Conservation (phyloP, 129 eudicot genomes). For the Flaveria robusta region DNA sequence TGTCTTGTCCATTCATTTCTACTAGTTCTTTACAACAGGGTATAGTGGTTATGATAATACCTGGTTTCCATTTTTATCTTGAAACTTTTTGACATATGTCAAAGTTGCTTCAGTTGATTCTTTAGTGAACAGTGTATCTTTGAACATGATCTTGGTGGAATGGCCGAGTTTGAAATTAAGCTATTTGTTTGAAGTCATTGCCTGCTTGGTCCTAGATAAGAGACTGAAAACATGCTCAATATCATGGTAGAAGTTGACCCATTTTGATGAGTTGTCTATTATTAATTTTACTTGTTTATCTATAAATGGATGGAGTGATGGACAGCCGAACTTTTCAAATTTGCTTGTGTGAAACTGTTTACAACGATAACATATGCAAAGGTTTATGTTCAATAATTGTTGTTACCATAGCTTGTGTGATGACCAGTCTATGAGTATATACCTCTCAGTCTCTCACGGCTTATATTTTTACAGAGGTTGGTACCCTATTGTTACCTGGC, state of each 20-base stretch:
- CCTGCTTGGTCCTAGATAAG: neutral
- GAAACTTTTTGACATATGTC: neutral
- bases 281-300: neutral
- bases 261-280: neutral
- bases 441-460: neutral
- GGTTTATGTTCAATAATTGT: neutral
- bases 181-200: neutral
- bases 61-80: neutral
- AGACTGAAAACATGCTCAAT: neutral
- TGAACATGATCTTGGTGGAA: neutral
- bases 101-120: neutral
- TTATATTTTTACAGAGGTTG: neutral
- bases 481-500: neutral
- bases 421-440: neutral
- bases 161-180: neutral
- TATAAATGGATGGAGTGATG: neutral
- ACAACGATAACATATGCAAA: constrained; percentile 1
- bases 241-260: neutral
- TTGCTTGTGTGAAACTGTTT: constrained; percentile 1
- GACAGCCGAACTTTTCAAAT: neutral
- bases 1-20: neutral
- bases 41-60: neutral
- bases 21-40: neutral
- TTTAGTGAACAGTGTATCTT: constrained; percentile 9
- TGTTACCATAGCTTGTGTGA: neutral